Percentiles rank a stretch among this genome's conserved stretches.
These are phyloP conservation scores for Primulina tabacum DNA, from an alignment of 257 asterid genomes.

Conservation along the genomic window DNA sequence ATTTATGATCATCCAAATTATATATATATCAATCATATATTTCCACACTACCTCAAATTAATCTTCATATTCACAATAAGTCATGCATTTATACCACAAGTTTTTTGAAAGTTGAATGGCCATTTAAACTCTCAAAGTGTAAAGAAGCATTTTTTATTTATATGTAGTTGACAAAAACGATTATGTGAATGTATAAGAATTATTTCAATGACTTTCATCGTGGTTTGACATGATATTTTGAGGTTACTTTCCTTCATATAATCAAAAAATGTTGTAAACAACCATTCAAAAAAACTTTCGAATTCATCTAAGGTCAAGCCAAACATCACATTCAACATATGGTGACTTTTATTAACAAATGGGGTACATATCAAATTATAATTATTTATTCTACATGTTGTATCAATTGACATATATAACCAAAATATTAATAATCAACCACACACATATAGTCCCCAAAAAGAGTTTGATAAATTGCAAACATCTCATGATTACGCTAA, in stretches of 20 bases:
- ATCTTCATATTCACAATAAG: background rate
- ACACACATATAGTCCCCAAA: background rate
- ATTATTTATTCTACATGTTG: conserved; percentile 8
- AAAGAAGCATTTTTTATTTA: background rate
- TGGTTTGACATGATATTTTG: no score
- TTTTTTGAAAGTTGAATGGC: background rate
- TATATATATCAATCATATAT: background rate
- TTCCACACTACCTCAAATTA: background rate
- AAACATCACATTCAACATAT: conserved; percentile 3
- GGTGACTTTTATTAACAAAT: conserved; percentile 16
- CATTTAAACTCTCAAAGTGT: background rate
- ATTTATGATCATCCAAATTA: background rate
- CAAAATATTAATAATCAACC: conserved; percentile 8
- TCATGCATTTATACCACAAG: background rate
- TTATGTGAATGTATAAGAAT: no score
- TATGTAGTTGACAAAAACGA: no score
- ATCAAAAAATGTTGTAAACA: no score
- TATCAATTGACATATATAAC: conserved; percentile 2
- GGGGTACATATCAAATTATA: conserved; percentile 11
- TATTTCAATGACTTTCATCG: no score
- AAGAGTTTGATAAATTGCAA: background rate
- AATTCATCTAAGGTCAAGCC: no score
- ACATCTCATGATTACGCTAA: no score
- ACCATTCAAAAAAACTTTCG: no score
- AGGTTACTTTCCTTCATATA: background rate